Conservation (phyloP, 1,284 basidiomycete species). For the Entoloma clypeatum region DNA sequence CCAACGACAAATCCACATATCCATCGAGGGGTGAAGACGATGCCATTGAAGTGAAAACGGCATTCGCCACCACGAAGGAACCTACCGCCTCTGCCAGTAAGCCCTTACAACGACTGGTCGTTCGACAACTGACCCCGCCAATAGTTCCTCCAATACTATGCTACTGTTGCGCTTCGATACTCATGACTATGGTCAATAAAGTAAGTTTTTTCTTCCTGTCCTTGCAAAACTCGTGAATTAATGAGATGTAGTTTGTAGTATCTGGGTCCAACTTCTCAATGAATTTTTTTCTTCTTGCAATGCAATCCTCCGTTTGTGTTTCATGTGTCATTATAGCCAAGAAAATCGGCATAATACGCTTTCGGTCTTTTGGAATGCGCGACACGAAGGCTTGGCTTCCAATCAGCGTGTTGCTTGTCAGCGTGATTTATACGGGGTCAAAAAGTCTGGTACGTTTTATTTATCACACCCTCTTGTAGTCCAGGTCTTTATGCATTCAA, state of each 20-base stretch:
- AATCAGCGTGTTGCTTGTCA: slow-evolving; percentile 88
- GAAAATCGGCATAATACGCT: slow-evolving; percentile 79
- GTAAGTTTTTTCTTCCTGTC: slow-evolving; percentile 39
- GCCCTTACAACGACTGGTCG: slow-evolving; percentile 10
- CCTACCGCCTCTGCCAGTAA: slow-evolving; percentile 37
- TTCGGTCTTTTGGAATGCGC: slow-evolving; percentile 79
- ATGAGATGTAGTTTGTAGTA: slow-evolving; percentile 77
- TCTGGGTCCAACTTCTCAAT: slow-evolving; percentile 93
- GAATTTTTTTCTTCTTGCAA: slow-evolving; percentile 93
- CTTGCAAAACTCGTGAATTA: neutral
- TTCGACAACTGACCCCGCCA: neutral
- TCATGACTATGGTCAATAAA: slow-evolving; percentile 99
- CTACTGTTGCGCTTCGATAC: slow-evolving; percentile 92
- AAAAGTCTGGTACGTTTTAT: slow-evolving; percentile 79
- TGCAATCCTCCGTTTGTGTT: slow-evolving; percentile 89
- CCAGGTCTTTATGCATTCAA: slow-evolving; percentile 3
- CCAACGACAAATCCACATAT: slow-evolving; percentile 19
- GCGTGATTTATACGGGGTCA: slow-evolving; percentile 97
- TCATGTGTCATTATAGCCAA: slow-evolving; percentile 75
- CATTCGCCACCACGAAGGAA: slow-evolving; percentile 51
- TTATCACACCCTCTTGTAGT: neutral
- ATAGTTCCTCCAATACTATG: slow-evolving; percentile 77
- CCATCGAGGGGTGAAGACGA: slow-evolving; percentile 38
- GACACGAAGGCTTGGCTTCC: slow-evolving; percentile 96
- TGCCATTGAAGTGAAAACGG: slow-evolving; percentile 57